These are phyloP conservation scores for Vachellia pachyceras DNA, from an alignment of 306 rosid genomes.

Conservation along the genomic window DNA sequence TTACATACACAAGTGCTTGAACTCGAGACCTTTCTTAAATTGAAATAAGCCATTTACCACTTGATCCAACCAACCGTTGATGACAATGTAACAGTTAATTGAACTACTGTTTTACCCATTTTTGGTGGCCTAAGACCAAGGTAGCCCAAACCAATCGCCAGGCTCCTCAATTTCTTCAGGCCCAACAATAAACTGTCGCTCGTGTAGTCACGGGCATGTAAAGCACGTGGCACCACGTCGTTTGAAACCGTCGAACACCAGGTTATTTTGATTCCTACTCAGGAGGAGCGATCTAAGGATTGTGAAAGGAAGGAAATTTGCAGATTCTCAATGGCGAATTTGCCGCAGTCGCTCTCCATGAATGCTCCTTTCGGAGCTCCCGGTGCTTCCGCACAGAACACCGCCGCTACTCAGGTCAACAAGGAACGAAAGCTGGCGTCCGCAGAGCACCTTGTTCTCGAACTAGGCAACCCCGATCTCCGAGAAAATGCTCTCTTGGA, in stretches of 20 bases:
- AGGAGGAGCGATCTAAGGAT: neutral
- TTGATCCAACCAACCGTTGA: no score
- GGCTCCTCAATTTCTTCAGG: neutral
- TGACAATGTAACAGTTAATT: no score
- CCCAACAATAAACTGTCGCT: neutral
- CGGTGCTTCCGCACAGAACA: slow-evolving; percentile 38
- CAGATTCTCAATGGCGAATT: slow-evolving; percentile 33
- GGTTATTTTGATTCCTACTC: neutral
- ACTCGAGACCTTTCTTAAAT: no score
- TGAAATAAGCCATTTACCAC: no score
- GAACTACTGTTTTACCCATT: no score
- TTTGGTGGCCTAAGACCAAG: no score
- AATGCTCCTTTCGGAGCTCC: slow-evolving; percentile 64
- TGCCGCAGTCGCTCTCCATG: slow-evolving; percentile 37
- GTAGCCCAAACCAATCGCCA: neutral
- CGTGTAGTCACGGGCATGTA: neutral
- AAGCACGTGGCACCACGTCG: slow-evolving; percentile 1
- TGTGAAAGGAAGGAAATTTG: neutral
- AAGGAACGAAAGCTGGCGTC: slow-evolving; percentile 80
- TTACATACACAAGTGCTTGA: no score
- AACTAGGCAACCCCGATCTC: slow-evolving; percentile 54
- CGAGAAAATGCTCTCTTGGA: slow-evolving; percentile 59
- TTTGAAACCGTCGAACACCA: neutral
- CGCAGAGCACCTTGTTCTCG: slow-evolving; percentile 60
- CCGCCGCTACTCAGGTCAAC: slow-evolving; percentile 32